phyloP scores from a whole-genome alignment of 2,329 filamentous ascomycete genomes.

The Diaporthe vaccinii region DNA sequence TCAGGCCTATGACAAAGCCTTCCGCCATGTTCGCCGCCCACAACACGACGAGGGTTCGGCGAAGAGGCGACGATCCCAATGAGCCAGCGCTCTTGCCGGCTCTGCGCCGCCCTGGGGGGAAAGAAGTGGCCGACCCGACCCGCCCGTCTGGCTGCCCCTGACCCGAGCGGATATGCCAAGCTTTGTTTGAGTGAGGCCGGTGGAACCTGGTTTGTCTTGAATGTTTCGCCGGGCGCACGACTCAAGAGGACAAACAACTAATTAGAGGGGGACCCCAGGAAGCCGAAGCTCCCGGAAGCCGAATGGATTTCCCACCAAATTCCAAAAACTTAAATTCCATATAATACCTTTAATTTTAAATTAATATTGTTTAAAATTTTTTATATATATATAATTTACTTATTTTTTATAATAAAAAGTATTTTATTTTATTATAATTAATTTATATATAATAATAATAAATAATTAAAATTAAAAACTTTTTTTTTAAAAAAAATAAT shows the following conservation, averaged over 20 bases:
- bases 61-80: conserved; percentile 10
- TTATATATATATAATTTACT: too few species aligned
- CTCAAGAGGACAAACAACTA: neutral
- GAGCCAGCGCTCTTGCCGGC: conserved; percentile 1
- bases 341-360: too few species aligned
- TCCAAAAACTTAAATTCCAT: too few species aligned
- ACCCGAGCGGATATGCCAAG: conserved; percentile 30
- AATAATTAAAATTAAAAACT: too few species aligned
- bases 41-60: conserved; percentile 6
- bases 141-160: conserved; percentile 26
- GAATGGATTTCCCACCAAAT: too few species aligned
- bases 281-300: too few species aligned
- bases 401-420: too few species aligned
- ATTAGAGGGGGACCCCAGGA: too few species aligned
- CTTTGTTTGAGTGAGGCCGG: neutral
- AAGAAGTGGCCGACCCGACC: neutral
- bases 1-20: neutral
- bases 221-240: conserved; percentile 17
- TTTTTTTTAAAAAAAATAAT: too few species aligned
- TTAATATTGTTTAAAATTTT: too few species aligned
- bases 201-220: neutral
- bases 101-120: neutral
- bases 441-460: too few species aligned
- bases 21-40: neutral
- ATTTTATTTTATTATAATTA: too few species aligned